Evolutionary conservation across 495 filamentous ascomycete species (phyloP), one percentile per base, ranked within the genome.

Genomic region (Geopyxis carbonaria): DNA sequence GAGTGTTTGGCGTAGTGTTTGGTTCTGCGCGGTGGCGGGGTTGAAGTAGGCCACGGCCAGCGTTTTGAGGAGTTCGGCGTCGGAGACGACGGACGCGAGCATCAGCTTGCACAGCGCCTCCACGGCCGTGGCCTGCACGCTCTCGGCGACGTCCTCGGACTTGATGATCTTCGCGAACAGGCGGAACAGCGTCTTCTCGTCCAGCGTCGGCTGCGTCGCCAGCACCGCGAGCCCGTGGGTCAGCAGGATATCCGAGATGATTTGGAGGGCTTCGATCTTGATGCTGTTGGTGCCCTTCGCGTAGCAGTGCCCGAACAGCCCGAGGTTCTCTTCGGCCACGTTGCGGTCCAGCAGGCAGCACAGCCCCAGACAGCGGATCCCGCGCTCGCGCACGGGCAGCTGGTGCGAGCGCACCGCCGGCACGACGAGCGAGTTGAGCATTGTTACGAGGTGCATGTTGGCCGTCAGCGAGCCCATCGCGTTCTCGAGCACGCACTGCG

Each of bases 371-470:
- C 87, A 94, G 13, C 83, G 63, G 2, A 97, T 64, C 29, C 91
- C 89, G 24, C 81, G 69, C 60, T 95, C 89, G 33, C 91, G 70
- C 32, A 99, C 83, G 0, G 84, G 83, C 0, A 84, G 82, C 56
- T 95, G 89, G 51, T 92, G 84, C 51, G 76, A 85, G 30, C 86
- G 73, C 15, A 94, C 85, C 29, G 89, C 91, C 4, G 91, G 91
- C 1, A 95, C 82, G 27, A 99, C 80, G 2, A 95, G 70, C 51
- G 91, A 94, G 58, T 99, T 94, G 29, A 95, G 66, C 80, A 94
- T 93, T 21, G 80, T 80, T 2, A 92, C 80, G 10, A 99, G 61
- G 50, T 91, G 73, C 43, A 75, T 73, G 57, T 93, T 93, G 31
- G 80, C 64, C 57, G 93, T 85, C 21, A 95, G 64, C 40, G 77